These are phyloP conservation scores for Phytophthora lateralis DNA, from an alignment of 352 stramenopile species.

Conservation along the genomic window DNA sequence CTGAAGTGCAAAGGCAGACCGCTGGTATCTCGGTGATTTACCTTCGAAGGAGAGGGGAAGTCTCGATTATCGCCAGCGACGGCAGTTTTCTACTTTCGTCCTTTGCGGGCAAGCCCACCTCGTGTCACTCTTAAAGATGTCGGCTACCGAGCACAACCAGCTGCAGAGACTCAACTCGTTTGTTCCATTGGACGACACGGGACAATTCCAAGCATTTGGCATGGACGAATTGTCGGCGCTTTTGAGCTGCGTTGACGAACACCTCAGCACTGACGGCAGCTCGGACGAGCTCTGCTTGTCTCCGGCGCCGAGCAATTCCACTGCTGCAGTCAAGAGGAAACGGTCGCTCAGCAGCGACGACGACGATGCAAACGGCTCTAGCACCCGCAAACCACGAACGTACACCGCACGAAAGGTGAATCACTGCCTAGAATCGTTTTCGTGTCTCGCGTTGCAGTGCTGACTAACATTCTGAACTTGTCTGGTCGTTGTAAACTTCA, in stretches of 20 bases:
- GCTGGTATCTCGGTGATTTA: constrained; percentile 8
- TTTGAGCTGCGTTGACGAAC: constrained; percentile 11
- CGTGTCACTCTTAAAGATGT: constrained; percentile 19
- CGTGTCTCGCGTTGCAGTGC: not conserved
- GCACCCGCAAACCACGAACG: constrained; percentile 22
- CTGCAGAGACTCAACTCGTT: not conserved
- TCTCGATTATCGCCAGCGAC: not conserved
- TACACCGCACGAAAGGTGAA: constrained; percentile 40
- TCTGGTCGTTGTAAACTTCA: constrained; percentile 16
- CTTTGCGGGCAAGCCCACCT: not conserved
- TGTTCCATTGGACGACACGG: constrained; percentile 1
- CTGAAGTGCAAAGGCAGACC: not conserved
- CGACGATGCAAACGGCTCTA: constrained; percentile 10
- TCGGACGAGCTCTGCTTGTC: constrained; percentile 11
- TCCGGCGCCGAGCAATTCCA: not conserved
- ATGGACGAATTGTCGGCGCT: constrained; percentile 18
- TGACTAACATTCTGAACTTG: constrained; percentile 9
- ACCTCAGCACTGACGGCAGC: constrained; percentile 10
- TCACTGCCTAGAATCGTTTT: not conserved
- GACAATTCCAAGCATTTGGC: constrained; percentile 11
- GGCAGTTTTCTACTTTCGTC: constrained; percentile 13
- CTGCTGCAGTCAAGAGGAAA: constrained; percentile 13
- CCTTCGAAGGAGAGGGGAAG: no score
- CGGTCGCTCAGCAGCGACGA: constrained; percentile 15
- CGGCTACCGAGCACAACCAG: constrained; percentile 7